phyloP scores from a whole-genome alignment of 257 asterid species.

The Petunia secreta region DNA sequence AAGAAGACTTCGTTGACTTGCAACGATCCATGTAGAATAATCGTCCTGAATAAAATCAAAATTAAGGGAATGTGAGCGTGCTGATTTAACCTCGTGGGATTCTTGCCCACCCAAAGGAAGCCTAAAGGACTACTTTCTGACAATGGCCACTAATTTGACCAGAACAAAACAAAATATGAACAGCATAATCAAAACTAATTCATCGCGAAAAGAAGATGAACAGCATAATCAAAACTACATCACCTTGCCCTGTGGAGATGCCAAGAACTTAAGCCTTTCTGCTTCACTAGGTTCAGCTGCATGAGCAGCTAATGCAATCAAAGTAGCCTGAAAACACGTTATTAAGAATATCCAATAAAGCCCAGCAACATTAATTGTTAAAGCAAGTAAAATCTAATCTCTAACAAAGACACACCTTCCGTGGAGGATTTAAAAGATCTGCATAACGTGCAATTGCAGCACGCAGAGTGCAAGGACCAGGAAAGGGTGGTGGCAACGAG shows the following conservation, averaged over 20 bases:
- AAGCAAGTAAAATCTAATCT: background rate
- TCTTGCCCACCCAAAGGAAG: background rate
- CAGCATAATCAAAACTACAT: slow-evolving; percentile 21
- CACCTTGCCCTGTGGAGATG: slow-evolving; percentile 87
- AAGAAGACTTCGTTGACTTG: slow-evolving; percentile 75
- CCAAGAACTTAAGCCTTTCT: slow-evolving; percentile 64
- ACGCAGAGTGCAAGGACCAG: slow-evolving; percentile 74
- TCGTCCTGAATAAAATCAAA: slow-evolving; percentile 59
- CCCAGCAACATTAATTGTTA: slow-evolving; percentile 15
- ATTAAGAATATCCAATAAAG: slow-evolving; percentile 1
- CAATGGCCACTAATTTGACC: background rate
- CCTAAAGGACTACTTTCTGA: background rate
- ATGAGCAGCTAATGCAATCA: slow-evolving; percentile 75
- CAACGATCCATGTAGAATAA: slow-evolving; percentile 66
- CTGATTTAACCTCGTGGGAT: slow-evolving; percentile 13
- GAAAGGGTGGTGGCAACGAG: slow-evolving; percentile 71
- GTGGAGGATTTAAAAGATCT: slow-evolving; percentile 75
- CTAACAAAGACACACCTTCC: slow-evolving; percentile 46
- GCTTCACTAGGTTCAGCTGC: slow-evolving; percentile 68
- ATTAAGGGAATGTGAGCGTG: background rate
- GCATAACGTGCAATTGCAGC: slow-evolving; percentile 69
- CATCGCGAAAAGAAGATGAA: slow-evolving; percentile 4
- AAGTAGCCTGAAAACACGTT: slow-evolving; percentile 54
- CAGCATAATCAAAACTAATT: background rate
- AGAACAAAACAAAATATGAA: background rate